Conservation (phyloP, 345 rosid species). For the Eucalyptus regnans region DNA sequence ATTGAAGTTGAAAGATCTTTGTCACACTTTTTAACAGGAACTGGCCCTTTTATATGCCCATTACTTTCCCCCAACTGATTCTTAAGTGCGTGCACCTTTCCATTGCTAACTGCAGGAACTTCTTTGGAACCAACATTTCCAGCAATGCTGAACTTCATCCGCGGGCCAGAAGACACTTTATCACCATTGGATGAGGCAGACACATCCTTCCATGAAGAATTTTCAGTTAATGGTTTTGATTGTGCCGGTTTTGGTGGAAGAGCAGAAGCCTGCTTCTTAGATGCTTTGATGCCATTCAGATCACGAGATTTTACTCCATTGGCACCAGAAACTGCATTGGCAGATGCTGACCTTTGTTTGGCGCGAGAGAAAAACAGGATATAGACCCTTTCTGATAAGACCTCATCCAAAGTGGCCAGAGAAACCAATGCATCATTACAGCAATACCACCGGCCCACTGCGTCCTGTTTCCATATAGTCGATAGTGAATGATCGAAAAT, state of each 20-base stretch:
- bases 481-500: slow-evolving; percentile 1
- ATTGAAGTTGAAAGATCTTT: slow-evolving; percentile 12
- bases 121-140: slow-evolving; percentile 45
- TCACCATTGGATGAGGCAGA: slow-evolving; percentile 30
- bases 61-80: slow-evolving; percentile 20
- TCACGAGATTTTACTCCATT: slow-evolving; percentile 46
- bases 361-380: slow-evolving; percentile 82
- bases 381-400: slow-evolving; percentile 88
- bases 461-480: slow-evolving; percentile 35
- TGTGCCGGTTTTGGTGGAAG: slow-evolving; percentile 18
- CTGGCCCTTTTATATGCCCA: slow-evolving; percentile 14
- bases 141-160: slow-evolving; percentile 40
- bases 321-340: slow-evolving; percentile 13
- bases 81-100: slow-evolving; percentile 33
- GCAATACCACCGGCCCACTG: slow-evolving; percentile 84
- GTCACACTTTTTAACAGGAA: slow-evolving; percentile 21
- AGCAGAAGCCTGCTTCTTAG: slow-evolving; percentile 19
- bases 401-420: slow-evolving; percentile 67
- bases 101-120: slow-evolving; percentile 22
- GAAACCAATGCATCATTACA: slow-evolving; percentile 83
- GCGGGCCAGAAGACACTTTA: slow-evolving; percentile 41
- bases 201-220: slow-evolving; percentile 18
- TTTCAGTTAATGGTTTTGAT: slow-evolving; percentile 22
- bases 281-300: slow-evolving; percentile 39
- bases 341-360: slow-evolving; percentile 50